These are phyloP conservation scores for Aspergillus terreus DNA, from an alignment of 2,329 filamentous ascomycete species.

Conservation along the genomic window DNA sequence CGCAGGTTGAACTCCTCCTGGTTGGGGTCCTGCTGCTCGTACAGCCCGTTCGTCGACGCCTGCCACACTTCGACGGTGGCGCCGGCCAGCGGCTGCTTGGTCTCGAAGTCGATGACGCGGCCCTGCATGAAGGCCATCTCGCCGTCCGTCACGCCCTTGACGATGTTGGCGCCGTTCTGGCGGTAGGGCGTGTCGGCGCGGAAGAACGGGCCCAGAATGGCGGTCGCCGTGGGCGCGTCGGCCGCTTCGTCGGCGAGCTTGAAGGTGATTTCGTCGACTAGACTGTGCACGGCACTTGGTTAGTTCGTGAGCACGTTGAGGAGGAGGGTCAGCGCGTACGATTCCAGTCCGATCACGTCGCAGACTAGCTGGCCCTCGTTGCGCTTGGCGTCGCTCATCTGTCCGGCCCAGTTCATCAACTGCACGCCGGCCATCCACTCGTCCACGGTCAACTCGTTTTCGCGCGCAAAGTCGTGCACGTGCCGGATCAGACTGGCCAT, in stretches of 20 bases:
- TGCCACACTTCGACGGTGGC: slow-evolving; percentile 77
- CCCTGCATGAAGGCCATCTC: slow-evolving; percentile 65
- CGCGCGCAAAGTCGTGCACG: slow-evolving; percentile 57
- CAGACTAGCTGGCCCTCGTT: slow-evolving; percentile 62
- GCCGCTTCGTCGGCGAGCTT: slow-evolving; percentile 53
- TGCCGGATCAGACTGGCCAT: slow-evolving; percentile 52
- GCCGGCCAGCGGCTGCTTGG: slow-evolving; percentile 60
- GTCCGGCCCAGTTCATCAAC: slow-evolving; percentile 59
- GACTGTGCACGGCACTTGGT: slow-evolving; percentile 27
- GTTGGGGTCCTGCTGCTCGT: slow-evolving; percentile 69
- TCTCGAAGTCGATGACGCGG: slow-evolving; percentile 53
- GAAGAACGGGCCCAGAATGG: slow-evolving; percentile 85
- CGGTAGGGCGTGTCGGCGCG: slow-evolving; percentile 66
- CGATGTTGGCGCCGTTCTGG: slow-evolving; percentile 66
- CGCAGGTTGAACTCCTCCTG: slow-evolving; percentile 72
- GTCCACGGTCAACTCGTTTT: slow-evolving; percentile 56
- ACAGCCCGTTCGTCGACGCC: slow-evolving; percentile 67
- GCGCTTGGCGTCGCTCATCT: slow-evolving; percentile 59
- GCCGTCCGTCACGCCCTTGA: slow-evolving; percentile 46
- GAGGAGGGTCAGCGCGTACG: slow-evolving; percentile 33
- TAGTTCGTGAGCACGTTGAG: neutral
- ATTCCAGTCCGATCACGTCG: slow-evolving; percentile 58
- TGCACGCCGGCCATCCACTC: slow-evolving; percentile 57
- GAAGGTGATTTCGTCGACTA: slow-evolving; percentile 79
- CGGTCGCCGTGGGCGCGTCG: slow-evolving; percentile 63